Conservation (phyloP, 805 yeast genomes). For the Saccharomycopsis sp. region DNA sequence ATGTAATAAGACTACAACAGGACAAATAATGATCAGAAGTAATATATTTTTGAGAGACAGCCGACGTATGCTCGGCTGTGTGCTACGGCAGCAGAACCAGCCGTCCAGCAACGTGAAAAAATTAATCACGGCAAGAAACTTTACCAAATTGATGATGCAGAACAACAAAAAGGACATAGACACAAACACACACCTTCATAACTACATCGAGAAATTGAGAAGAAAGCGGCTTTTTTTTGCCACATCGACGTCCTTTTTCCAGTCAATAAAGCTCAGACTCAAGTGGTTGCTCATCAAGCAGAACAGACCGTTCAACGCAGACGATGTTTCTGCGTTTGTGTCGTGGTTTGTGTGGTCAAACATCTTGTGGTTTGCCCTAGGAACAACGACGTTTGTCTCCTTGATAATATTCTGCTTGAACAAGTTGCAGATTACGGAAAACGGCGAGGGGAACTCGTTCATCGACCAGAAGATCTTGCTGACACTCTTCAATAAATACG, state of each 20-base stretch:
- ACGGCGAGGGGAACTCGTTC: conserved; percentile 3
- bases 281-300: conserved; percentile 75
- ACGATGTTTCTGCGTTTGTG: conserved; percentile 82
- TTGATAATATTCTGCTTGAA: conserved; percentile 68
- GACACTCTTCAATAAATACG: conserved; percentile 12
- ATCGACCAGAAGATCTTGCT: conserved; percentile 12
- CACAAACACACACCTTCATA: not conserved
- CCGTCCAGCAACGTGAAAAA: not conserved
- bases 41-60: not conserved
- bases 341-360: conserved; percentile 92
- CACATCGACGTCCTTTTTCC: conserved; percentile 12
- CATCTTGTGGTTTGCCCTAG: conserved; percentile 67
- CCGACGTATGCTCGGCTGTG: not conserved
- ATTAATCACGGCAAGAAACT: not conserved
- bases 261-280: conserved; percentile 28
- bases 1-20: too few relatives aligned
- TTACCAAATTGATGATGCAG: not conserved
- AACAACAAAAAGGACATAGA: not conserved
- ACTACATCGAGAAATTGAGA: not conserved
- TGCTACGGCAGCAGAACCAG: not conserved
- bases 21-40: not conserved
- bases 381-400: conserved; percentile 90
- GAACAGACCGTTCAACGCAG: conserved; percentile 82
- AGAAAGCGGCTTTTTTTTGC: conserved; percentile 17
- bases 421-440: conserved; percentile 4